Evolutionary conservation across 768 basidiomycete species (phyloP).

Genomic region (Mycena galericulata): DNA sequence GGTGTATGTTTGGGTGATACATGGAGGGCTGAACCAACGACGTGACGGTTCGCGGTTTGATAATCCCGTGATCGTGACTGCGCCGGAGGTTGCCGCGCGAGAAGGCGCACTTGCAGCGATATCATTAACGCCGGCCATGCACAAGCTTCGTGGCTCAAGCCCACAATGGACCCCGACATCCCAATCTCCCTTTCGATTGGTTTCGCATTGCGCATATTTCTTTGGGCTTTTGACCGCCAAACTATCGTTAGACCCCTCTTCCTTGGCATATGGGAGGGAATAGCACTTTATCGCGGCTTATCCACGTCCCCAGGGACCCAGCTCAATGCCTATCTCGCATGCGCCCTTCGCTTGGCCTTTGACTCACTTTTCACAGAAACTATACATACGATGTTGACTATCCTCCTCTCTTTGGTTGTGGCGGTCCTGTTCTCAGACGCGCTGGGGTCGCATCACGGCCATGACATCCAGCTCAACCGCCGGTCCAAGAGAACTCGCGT

Average conservation of each 20-base stretch:
- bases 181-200: slow-evolving; percentile 42
- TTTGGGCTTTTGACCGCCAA: slow-evolving; percentile 35
- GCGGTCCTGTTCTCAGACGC: slow-evolving; percentile 26
- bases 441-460: slow-evolving; percentile 14
- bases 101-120: too few species aligned
- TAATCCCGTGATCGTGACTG: slow-evolving; percentile 7
- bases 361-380: slow-evolving; percentile 56
- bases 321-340: slow-evolving; percentile 56
- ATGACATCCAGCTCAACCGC: neutral
- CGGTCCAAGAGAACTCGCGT: neutral
- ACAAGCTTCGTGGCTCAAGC: slow-evolving; percentile 8
- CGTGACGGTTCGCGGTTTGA: neutral
- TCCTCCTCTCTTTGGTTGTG: slow-evolving; percentile 26
- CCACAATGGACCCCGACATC: slow-evolving; percentile 56
- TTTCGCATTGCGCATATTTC: slow-evolving; percentile 17
- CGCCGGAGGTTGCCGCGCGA: neutral
- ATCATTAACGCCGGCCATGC: slow-evolving; percentile 10
- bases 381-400: slow-evolving; percentile 20
- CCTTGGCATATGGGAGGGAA: slow-evolving; percentile 59
- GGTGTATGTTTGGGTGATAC: slow-evolving; percentile 17
- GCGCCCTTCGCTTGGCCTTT: slow-evolving; percentile 55
- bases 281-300: slow-evolving; percentile 53
- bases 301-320: slow-evolving; percentile 34
- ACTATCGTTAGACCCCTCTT: slow-evolving; percentile 48
- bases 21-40: neutral